phyloP scores from a whole-genome alignment of 495 filamentous ascomycete species.

The Polyplosphaeria fusca region DNA sequence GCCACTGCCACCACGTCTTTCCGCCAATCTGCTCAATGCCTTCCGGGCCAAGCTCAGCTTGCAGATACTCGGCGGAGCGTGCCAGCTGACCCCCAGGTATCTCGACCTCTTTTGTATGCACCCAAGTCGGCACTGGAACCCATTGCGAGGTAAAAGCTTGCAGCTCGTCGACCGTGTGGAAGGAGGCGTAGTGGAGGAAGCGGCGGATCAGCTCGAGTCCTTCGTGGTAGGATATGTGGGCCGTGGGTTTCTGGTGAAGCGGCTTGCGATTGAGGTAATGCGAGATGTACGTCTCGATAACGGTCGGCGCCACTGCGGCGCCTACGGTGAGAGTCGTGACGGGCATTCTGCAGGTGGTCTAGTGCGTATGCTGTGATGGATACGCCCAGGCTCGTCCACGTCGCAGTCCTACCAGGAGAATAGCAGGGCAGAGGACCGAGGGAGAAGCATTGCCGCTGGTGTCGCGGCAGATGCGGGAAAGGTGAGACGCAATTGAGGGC shows the following conservation, averaged over 20 bases:
- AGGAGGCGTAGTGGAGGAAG: slow-evolving; percentile 77
- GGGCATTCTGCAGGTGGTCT: slow-evolving; percentile 44
- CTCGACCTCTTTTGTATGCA: slow-evolving; percentile 68
- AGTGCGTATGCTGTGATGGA: background rate
- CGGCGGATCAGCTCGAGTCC: slow-evolving; percentile 83
- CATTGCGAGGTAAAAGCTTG: slow-evolving; percentile 87
- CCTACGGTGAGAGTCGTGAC: slow-evolving; percentile 72
- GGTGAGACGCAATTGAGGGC: too few species aligned
- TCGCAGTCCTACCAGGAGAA: too few species aligned
- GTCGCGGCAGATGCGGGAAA: too few species aligned
- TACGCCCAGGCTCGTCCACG: background rate
- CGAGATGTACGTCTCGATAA: slow-evolving; percentile 71
- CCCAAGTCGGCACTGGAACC: slow-evolving; percentile 87
- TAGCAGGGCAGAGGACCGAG: too few species aligned
- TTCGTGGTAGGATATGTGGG: slow-evolving; percentile 88
- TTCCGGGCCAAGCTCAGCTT: slow-evolving; percentile 68
- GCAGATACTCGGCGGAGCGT: slow-evolving; percentile 59
- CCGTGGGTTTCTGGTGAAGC: slow-evolving; percentile 71
- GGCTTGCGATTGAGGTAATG: slow-evolving; percentile 82
- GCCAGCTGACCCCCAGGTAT: slow-evolving; percentile 61
- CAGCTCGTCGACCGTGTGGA: slow-evolving; percentile 86
- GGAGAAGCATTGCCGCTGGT: too few species aligned
- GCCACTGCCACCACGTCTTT: slow-evolving; percentile 92
- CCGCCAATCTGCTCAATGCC: slow-evolving; percentile 76
- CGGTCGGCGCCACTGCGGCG: slow-evolving; percentile 72